Evolutionary conservation across 2,329 filamentous ascomycete genomes (phyloP), one percentile per base, ranked within the genome.

Genomic region (Cordyceps farinosa): DNA sequence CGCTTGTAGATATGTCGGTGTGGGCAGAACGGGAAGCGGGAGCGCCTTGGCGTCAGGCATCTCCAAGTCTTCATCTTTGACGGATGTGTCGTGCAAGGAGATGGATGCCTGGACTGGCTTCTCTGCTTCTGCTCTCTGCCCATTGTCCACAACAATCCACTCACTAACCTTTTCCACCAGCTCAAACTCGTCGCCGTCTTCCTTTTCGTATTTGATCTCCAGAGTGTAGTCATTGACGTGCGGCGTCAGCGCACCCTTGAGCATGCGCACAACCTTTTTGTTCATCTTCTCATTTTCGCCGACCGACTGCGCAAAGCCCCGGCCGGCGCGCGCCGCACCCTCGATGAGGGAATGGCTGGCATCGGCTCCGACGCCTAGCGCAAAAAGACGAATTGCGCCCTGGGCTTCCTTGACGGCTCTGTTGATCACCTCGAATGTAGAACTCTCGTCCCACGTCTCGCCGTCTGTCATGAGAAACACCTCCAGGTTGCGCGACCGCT

Each of bases 201-300:
- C 63, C 6, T 64, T 64, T 5, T 70, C 73, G 67, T 89, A 90
- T 61, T 85, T 83, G 65, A 91, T 75, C 68, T 89, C 85, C 1
- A 91, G 75, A 0, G 78, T 80, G 69, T 87, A 90, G 69, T 90
- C 82, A 17, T 76, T 81, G 51, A 90, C 78, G 66, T 91, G 88
- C 0, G 88, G 87, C 2, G 83, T 85, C 27, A 92, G 73, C 0
- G 88, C 85, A 0, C 84, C 89, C 70, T 90, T 90, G 63, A 92
- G 77, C 89, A 92, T 92, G 2, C 89, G 82, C 2, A 92, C 80
- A 1, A 91, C 81, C 70, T 89, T 90, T 66, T 77, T 83, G 68
- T 89, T 85, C 74, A 91, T 84, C 69, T 87, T 85, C 71, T 92
- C 89, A 1, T 82, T 76, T 7, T 84, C 75, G 1, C 78, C 79